phyloP scores from a whole-genome alignment of 2,329 filamentous ascomycete species.

The Teratosphaeria nubilosa region DNA sequence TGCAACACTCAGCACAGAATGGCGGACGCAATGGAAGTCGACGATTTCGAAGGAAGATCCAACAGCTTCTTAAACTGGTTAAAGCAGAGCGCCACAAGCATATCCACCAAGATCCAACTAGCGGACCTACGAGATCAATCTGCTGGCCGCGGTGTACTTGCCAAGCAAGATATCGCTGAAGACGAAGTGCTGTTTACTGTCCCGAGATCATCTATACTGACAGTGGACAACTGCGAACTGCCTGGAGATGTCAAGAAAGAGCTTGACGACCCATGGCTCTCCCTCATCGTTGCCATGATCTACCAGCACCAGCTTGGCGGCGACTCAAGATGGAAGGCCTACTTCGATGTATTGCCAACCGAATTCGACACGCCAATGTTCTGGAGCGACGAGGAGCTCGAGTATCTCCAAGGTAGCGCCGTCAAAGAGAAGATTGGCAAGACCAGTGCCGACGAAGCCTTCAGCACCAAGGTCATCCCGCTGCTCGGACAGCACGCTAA shows the following conservation, averaged over 20 bases:
- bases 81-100: constrained; percentile 38
- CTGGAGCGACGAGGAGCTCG: constrained; percentile 63
- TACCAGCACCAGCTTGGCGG: constrained; percentile 57
- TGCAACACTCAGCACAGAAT: not conserved
- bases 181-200: constrained; percentile 75
- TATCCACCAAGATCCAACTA: constrained; percentile 49
- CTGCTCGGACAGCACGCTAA: constrained; percentile 34
- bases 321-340: constrained; percentile 62
- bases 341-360: constrained; percentile 63
- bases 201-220: constrained; percentile 61
- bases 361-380: constrained; percentile 83
- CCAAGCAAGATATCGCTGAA: constrained; percentile 56
- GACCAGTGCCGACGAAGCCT: constrained; percentile 58
- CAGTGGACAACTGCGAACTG: constrained; percentile 60
- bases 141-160: constrained; percentile 59
- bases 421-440: constrained; percentile 70
- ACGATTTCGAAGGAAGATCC: not conserved
- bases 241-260: constrained; percentile 24
- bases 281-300: constrained; percentile 67
- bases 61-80: constrained; percentile 48
- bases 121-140: constrained; percentile 46
- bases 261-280: constrained; percentile 38
- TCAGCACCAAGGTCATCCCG: constrained; percentile 48
- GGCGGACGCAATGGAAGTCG: not conserved
- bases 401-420: constrained; percentile 64